Conservation (phyloP, 2,329 filamentous ascomycete species). For the Phoma sp. region DNA sequence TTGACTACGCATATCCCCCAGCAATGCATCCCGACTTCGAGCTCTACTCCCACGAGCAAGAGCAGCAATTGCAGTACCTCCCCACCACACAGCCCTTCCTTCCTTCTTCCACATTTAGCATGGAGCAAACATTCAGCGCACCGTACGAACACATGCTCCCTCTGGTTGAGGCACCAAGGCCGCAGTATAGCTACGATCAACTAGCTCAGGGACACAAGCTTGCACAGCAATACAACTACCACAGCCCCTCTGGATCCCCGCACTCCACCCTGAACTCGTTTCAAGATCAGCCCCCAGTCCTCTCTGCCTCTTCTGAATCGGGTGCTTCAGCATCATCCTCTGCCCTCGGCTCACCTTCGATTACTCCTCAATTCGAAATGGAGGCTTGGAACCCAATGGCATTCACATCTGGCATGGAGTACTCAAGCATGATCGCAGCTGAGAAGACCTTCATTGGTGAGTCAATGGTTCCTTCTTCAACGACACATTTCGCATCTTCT, state of each 20-base stretch:
- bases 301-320: conserved; percentile 60
- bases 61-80: conserved; percentile 44
- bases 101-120: conserved; percentile 36
- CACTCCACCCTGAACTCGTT: conserved; percentile 56
- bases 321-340: conserved; percentile 61
- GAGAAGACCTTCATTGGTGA: conserved; percentile 60
- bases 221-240: conserved; percentile 46
- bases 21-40: conserved; percentile 49
- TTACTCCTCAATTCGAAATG: conserved; percentile 66
- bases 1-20: conserved; percentile 44
- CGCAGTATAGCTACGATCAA: conserved; percentile 47
- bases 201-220: conserved; percentile 49
- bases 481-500: conserved; percentile 22
- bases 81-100: conserved; percentile 40
- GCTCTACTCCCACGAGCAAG: conserved; percentile 45
- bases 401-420: conserved; percentile 68
- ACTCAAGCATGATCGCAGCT: conserved; percentile 56
- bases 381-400: conserved; percentile 65
- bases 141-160: conserved; percentile 46
- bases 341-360: conserved; percentile 60
- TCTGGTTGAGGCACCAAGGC: conserved; percentile 40
- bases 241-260: conserved; percentile 53
- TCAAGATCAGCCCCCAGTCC: conserved; percentile 55
- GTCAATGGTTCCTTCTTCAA: conserved; percentile 51
- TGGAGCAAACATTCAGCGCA: conserved; percentile 48